Evolutionary conservation across 306 rosid species (phyloP).

Genomic region (Trichosanthes truncata): DNA sequence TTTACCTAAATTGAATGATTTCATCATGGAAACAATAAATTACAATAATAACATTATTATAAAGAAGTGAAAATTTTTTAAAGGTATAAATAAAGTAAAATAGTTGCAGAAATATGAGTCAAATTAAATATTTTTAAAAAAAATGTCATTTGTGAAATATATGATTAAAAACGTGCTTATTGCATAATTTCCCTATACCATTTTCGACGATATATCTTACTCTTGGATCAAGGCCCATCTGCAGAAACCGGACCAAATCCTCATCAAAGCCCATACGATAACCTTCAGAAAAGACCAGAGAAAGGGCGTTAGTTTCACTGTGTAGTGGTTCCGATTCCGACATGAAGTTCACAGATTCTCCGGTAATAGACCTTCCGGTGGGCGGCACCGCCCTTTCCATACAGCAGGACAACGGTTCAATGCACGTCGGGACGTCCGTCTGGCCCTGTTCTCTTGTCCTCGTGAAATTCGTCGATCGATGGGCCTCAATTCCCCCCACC

Average conservation of each 20-base stretch:
- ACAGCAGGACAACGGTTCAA: slow-evolving; percentile 81
- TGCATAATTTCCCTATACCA: no score
- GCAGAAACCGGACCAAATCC: neutral
- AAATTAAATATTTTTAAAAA: no score
- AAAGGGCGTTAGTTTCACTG: neutral
- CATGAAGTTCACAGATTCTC: slow-evolving; percentile 92
- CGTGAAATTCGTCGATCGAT: slow-evolving; percentile 81
- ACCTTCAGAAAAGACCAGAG: neutral
- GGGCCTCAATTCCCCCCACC: slow-evolving; percentile 29
- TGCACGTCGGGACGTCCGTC: slow-evolving; percentile 88
- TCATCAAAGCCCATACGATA: neutral
- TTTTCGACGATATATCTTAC: no score
- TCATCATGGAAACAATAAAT: no score
- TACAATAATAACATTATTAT: no score
- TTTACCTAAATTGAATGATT: no score
- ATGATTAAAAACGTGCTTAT: no score
- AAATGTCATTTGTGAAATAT: no score
- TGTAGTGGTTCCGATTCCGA: neutral
- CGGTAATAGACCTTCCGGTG: slow-evolving; percentile 66
- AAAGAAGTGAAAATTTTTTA: no score
- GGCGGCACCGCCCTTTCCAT: slow-evolving; percentile 44
- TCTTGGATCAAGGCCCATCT: neutral
- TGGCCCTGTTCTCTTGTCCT: slow-evolving; percentile 95
- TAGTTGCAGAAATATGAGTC: no score
- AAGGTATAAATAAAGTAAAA: no score